Evolutionary conservation across 2,329 filamentous ascomycete species (phyloP).

Genomic region (Venturia asperata): DNA sequence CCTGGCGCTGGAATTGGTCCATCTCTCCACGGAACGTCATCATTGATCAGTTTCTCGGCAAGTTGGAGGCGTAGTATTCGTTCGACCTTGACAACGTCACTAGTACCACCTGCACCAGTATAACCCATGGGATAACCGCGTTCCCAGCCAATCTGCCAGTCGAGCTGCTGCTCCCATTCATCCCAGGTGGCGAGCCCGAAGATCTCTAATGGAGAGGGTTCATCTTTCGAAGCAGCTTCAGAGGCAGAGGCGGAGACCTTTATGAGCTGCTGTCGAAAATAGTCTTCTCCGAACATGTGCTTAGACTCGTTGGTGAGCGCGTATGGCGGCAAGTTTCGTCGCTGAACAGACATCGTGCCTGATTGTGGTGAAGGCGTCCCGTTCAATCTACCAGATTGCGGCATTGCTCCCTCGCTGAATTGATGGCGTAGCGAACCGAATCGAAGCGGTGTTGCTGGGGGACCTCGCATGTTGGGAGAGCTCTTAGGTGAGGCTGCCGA

Average conservation of each 20-base stretch:
- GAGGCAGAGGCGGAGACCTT: constrained; percentile 3
- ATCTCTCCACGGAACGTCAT: neutral
- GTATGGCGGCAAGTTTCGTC: neutral
- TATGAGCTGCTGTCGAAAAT: constrained; percentile 1
- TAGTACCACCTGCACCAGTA: neutral
- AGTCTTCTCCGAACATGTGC: constrained; percentile 6
- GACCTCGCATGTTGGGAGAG: neutral
- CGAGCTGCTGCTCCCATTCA: constrained; percentile 6
- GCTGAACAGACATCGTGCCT: constrained; percentile 8
- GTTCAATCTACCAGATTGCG: neutral
- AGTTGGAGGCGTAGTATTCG: neutral
- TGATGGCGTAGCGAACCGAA: neutral
- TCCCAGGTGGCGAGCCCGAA: neutral
- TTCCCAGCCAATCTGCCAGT: neutral
- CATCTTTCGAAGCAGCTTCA: constrained; percentile 3
- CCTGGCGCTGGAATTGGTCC: neutral
- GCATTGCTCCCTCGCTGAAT: neutral
- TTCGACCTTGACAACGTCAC: neutral
- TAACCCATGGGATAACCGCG: neutral
- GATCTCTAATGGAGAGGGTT: constrained; percentile 9
- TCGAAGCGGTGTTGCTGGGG: neutral
- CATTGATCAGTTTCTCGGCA: neutral
- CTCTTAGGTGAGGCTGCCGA: constrained; percentile 1
- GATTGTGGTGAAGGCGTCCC: neutral
- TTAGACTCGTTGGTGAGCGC: neutral